phyloP scores from a whole-genome alignment of 257 asterid species.

The Voacanga thouarsii region DNA sequence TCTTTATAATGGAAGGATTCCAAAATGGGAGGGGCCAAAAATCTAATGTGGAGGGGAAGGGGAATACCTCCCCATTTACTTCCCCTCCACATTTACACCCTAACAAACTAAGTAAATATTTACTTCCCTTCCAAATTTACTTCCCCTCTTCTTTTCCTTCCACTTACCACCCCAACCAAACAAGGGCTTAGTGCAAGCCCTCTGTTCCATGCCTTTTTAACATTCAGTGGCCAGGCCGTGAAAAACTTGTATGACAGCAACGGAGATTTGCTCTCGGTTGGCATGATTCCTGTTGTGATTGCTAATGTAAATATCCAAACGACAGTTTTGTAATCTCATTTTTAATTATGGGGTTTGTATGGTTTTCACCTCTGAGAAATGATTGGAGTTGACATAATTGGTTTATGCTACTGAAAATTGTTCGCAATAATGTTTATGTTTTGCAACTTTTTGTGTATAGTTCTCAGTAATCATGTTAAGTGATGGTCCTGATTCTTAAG shows the following conservation, averaged over 20 bases:
- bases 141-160: too few relatives aligned
- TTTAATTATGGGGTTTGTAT: not conserved
- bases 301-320: not conserved
- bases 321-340: not conserved
- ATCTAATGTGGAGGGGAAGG: too few relatives aligned
- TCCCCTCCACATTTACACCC: too few relatives aligned
- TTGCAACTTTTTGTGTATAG: not conserved
- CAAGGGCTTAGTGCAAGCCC: not conserved
- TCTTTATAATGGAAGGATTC: too few relatives aligned
- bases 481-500: not conserved
- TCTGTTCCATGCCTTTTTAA: not conserved
- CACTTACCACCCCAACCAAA: too few relatives aligned
- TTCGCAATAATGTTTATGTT: not conserved
- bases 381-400: not conserved
- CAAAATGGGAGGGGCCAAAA: too few relatives aligned
- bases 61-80: too few relatives aligned
- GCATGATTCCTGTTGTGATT: not conserved
- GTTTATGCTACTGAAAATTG: not conserved
- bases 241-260: not conserved
- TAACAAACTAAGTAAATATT: too few relatives aligned
- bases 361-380: not conserved
- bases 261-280: not conserved
- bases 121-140: too few relatives aligned
- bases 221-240: not conserved
- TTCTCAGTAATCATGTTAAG: not conserved